These are phyloP conservation scores for Geoglossum cookeanum DNA, from an alignment of 2,329 filamentous ascomycete species.

Conservation along the genomic window DNA sequence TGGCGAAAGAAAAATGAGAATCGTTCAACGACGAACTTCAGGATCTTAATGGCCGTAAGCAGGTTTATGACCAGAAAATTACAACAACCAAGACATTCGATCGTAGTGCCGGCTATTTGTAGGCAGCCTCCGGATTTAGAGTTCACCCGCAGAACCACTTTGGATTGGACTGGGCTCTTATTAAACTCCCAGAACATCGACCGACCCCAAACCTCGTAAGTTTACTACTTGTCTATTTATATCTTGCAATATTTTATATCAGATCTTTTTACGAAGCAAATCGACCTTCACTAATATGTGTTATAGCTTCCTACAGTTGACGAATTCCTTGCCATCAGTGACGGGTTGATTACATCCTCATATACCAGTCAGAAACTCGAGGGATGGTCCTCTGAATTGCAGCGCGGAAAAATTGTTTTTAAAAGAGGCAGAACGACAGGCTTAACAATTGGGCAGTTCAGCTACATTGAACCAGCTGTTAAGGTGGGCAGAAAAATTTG, in stretches of 20 bases:
- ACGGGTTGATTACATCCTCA: no score
- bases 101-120: background rate
- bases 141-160: background rate
- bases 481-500: background rate
- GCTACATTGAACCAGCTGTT: background rate
- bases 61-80: background rate
- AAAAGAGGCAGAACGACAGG: background rate
- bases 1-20: no score
- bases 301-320: background rate
- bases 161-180: background rate
- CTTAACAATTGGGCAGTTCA: background rate
- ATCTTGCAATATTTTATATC: no score
- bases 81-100: background rate
- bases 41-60: background rate
- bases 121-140: conserved; percentile 1
- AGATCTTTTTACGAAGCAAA: background rate
- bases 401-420: background rate
- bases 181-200: background rate
- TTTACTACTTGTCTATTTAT: no score
- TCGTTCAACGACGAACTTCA: no score
- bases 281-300: background rate
- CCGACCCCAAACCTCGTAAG: background rate
- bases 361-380: background rate
- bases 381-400: background rate
- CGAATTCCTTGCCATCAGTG: background rate